Percentiles rank a stretch among this genome's conserved stretches.
These are phyloP conservation scores for Pythium vanterpoolii DNA, from an alignment of 352 stramenopile species.

Conservation along the genomic window DNA sequence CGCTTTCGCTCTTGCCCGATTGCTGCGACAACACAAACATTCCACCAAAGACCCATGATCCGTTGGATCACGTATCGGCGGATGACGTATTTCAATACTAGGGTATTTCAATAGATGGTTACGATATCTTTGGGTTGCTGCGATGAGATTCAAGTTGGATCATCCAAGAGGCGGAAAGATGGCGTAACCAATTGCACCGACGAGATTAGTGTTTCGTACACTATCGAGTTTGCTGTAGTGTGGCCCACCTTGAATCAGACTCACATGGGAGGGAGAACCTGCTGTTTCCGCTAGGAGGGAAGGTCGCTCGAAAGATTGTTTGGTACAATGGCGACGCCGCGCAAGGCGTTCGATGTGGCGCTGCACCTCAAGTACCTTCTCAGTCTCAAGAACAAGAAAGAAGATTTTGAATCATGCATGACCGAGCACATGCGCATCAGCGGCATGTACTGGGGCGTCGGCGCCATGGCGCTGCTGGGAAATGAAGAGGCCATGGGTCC, in stretches of 20 bases:
- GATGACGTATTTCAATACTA: too few species aligned
- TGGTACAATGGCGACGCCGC: constrained; percentile 8
- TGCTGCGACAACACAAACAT: too few species aligned
- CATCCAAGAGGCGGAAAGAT: constrained; percentile 6
- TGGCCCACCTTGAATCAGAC: neutral
- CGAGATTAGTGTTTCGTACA: too few species aligned
- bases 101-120: too few species aligned
- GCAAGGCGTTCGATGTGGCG: constrained; percentile 51
- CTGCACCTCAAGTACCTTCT: constrained; percentile 81
- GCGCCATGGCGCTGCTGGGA: constrained; percentile 92
- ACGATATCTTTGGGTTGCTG: too few species aligned
- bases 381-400: constrained; percentile 81
- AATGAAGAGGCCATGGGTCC: constrained; percentile 81
- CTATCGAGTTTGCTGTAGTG: too few species aligned
- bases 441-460: constrained; percentile 98
- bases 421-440: constrained; percentile 97
- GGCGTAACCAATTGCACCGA: neutral
- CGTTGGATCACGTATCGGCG: too few species aligned
- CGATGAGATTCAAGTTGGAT: neutral
- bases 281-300: too few species aligned
- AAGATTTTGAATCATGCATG: constrained; percentile 90
- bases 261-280: too few species aligned
- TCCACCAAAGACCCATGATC: too few species aligned
- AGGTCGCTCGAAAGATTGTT: neutral
- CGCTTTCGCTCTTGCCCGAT: too few species aligned